A percentile compares a stretch with the other conserved stretches of the same genome.
These are phyloP conservation scores for Cucurbita moschata DNA, from an alignment of 306 rosid genomes.

Conservation along the genomic window DNA sequence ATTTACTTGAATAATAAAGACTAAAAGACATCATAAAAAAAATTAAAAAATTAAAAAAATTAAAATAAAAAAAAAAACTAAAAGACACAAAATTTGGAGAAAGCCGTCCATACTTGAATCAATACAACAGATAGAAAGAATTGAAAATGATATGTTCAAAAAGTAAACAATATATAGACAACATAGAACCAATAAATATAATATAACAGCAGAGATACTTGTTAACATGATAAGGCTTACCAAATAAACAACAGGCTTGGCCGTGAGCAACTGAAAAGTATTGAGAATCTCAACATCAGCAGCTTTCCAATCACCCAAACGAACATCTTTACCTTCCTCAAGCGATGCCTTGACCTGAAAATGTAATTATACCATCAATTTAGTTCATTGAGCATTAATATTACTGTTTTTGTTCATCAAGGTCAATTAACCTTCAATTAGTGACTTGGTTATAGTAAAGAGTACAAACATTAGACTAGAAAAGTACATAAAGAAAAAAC, in stretches of 20 bases:
- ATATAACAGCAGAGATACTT: neutral
- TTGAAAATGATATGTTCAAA: neutral
- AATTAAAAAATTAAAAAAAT: neutral
- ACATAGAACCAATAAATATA: neutral
- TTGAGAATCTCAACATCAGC: slow-evolving; percentile 82
- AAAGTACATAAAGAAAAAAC: neutral
- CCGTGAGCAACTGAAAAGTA: slow-evolving; percentile 89
- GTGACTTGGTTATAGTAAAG: neutral
- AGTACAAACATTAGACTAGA: neutral
- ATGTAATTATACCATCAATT: slow-evolving; percentile 1
- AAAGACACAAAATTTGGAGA: neutral
- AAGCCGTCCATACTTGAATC: neutral
- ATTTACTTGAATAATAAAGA: neutral
- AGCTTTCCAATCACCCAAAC: slow-evolving; percentile 94
- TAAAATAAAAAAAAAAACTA: neutral
- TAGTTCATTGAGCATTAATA: neutral
- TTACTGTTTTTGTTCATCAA: neutral
- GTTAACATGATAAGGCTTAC: slow-evolving; percentile 20
- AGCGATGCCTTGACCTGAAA: slow-evolving; percentile 67
- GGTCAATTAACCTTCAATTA: neutral
- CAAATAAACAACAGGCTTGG: slow-evolving; percentile 93
- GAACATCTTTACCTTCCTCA: slow-evolving; percentile 80
- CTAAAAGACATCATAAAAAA: neutral
- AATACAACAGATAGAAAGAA: neutral
- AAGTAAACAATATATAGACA: neutral